phyloP scores from a whole-genome alignment of 441 rosid genomes.

The Dalechampia spathulata region DNA sequence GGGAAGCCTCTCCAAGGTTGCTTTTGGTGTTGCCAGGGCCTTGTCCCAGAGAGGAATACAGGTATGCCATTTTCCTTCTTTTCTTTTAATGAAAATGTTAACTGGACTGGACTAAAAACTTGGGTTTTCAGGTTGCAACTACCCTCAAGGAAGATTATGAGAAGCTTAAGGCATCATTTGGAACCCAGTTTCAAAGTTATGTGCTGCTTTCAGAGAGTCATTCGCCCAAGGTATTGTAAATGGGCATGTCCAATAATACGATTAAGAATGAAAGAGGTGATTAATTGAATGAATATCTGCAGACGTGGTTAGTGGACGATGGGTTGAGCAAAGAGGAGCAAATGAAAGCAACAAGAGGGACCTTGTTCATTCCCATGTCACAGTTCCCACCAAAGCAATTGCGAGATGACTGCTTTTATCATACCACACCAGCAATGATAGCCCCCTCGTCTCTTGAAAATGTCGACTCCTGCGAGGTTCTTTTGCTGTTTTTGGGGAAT shows the following conservation, averaged over 20 bases:
- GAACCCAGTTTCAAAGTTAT: not conserved
- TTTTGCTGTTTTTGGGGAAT: too few species aligned
- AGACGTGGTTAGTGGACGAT: slow-evolving; percentile 56
- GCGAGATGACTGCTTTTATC: slow-evolving; percentile 50
- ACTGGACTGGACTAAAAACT: too few species aligned
- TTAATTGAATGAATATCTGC: not conserved
- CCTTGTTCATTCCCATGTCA: slow-evolving; percentile 55
- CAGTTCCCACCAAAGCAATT: slow-evolving; percentile 41
- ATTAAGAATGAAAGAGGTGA: too few species aligned
- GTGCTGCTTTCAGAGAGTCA: slow-evolving; percentile 25
- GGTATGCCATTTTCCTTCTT: too few species aligned
- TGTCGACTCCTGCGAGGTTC: slow-evolving; percentile 68
- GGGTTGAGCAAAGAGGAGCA: slow-evolving; percentile 44
- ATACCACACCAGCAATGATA: slow-evolving; percentile 50
- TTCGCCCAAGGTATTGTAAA: slow-evolving; percentile 27
- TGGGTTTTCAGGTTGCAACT: slow-evolving; percentile 23
- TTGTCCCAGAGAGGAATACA: slow-evolving; percentile 39
- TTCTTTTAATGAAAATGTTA: too few species aligned
- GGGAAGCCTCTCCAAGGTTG: slow-evolving; percentile 44
- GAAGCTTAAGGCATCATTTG: slow-evolving; percentile 27
- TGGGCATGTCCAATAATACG: too few species aligned
- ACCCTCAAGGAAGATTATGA: slow-evolving; percentile 24
- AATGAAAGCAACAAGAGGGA: slow-evolving; percentile 42
- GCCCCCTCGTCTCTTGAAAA: slow-evolving; percentile 42
- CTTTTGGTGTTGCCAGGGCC: slow-evolving; percentile 35